Evolutionary conservation across 164 flowering plant genomes (phyloP), one percentile per base, ranked within the genome.

Genomic region (Cinnamomum micranthum): DNA sequence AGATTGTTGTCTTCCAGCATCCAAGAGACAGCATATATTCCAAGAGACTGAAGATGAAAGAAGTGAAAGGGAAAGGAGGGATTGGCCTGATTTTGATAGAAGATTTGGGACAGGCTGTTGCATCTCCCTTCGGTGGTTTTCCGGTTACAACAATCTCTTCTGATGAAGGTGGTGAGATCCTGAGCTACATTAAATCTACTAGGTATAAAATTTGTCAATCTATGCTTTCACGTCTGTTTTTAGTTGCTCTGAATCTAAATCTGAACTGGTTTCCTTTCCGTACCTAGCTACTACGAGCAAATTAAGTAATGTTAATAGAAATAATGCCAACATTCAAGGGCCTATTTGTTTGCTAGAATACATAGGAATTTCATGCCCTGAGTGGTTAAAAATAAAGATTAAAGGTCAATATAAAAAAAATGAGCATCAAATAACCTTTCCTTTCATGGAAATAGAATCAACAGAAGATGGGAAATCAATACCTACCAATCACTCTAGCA

Each of bases 151-250:
- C 82, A 5, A 78, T 94, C 69, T 71, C 85, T 73, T 82, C 87
- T 3, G 69, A 82, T 20, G 90, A 84, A 23, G 86, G 82, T 12
- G 68, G 28, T 0, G 74, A 79, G 20, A 83, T 92, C 55, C 76
- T 81, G 52, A 76, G 89, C 63, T 92, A 94, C 64, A 81, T 94
- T 67, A 89, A 92, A 69, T 87, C 97, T 59, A 88, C 89, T 70
- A 82, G 80, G 97, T 93, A 81, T 76, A 10, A 17, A 62, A 31
- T 41, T 28, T 28, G 60, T 7, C 13, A 41, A 7, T 41, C 47
- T 41, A 41, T 41, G 11, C 47, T 41, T 41, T 6, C 11, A 4
- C 11, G 47, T 41, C 47, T 41, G 11, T 7, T 41, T 41, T 41
- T 41, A 41, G 47, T 41, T 9, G 47, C 47, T 7, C 47, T 7